A percentile compares a stretch with the other conserved stretches of the same genome.
These are phyloP conservation scores for Ophiostoma triangulosporum DNA, from an alignment of 2,329 filamentous ascomycete genomes.

Conservation along the genomic window DNA sequence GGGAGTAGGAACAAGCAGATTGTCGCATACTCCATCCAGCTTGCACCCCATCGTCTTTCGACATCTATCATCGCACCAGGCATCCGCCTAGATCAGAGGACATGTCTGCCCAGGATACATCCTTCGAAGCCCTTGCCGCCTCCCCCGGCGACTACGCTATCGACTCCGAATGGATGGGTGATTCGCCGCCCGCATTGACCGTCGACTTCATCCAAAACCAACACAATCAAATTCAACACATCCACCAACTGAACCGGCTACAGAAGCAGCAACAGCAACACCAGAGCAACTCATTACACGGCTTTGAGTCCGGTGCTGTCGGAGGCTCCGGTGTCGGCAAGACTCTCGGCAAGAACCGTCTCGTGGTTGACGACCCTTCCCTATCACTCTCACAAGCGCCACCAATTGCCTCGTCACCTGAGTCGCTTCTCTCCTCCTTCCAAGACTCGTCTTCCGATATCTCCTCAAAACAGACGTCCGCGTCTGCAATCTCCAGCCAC, in stretches of 20 bases:
- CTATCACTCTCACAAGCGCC: constrained; percentile 7
- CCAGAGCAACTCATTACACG: not conserved
- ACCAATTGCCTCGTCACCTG: constrained; percentile 12
- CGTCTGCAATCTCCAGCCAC: constrained; percentile 12
- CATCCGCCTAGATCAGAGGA: constrained; percentile 1
- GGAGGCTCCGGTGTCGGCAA: not conserved
- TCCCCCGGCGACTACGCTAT: constrained; percentile 14
- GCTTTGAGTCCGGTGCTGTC: constrained; percentile 1
- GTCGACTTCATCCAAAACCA: constrained; percentile 14
- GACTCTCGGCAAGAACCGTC: constrained; percentile 2
- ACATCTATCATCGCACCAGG: not conserved
- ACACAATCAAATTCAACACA: constrained; percentile 9
- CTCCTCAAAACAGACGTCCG: constrained; percentile 21
- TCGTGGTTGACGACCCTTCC: constrained; percentile 9
- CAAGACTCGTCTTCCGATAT: constrained; percentile 37
- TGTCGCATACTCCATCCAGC: no score
- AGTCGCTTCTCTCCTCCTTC: constrained; percentile 20
- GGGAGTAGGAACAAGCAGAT: no score
- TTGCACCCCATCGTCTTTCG: not conserved
- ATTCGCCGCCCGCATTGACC: constrained; percentile 15
- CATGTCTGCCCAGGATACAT: constrained; percentile 13
- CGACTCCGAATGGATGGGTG: constrained; percentile 16
- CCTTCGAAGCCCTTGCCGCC: constrained; percentile 15
- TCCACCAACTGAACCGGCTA: not conserved
- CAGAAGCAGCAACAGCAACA: not conserved